Evolutionary conservation across 306 rosid species (phyloP).

Genomic region (Gynostemma pentaphyllum): DNA sequence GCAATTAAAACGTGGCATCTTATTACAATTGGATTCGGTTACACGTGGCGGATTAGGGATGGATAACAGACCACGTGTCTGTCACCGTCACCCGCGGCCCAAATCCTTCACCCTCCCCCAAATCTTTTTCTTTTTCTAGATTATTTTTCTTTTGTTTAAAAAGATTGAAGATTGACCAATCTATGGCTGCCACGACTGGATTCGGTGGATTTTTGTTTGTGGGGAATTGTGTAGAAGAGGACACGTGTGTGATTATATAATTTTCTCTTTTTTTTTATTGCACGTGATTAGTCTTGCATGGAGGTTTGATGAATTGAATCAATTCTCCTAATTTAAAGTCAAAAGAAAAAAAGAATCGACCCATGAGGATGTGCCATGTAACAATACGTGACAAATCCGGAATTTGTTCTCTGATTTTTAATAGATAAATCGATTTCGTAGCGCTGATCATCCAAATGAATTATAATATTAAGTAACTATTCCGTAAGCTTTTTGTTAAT

Average conservation of each 20-base stretch:
- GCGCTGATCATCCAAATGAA: background rate
- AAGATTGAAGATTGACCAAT: background rate
- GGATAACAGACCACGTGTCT: background rate
- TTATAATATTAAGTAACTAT: background rate
- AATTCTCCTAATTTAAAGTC: background rate
- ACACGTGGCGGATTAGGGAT: background rate
- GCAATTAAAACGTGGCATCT: background rate
- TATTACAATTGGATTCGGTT: background rate
- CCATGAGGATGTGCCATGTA: too few species aligned
- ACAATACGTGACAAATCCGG: too few species aligned
- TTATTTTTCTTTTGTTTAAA: background rate
- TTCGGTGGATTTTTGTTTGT: background rate
- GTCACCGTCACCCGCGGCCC: background rate
- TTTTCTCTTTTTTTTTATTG: background rate
- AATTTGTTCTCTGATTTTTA: too few species aligned
- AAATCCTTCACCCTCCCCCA: background rate
- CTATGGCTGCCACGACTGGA: background rate
- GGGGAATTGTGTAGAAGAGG: background rate
- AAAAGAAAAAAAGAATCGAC: too few species aligned
- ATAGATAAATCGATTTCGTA: background rate
- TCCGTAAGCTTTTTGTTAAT: background rate
- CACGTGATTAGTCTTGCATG: background rate
- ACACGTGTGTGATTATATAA: background rate
- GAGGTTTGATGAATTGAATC: background rate
- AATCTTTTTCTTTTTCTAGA: background rate